These are phyloP conservation scores for Silene vulgaris DNA, from an alignment of 179 eudicot species.

Conservation along the genomic window DNA sequence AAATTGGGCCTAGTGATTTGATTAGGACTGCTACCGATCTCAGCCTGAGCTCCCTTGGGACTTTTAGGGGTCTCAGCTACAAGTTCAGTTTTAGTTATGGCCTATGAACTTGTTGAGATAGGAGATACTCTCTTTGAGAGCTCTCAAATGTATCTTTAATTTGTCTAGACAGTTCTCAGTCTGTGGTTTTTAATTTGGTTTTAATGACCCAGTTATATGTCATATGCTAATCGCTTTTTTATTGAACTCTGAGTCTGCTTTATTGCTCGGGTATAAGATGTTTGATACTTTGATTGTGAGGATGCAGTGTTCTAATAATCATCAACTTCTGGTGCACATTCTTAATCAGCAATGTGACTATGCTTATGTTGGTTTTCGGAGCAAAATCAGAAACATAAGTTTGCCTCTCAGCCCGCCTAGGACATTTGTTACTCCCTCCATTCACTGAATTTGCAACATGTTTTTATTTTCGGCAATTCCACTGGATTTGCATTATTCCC, in stretches of 20 bases:
- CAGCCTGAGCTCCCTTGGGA: constrained; percentile 1
- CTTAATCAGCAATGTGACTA: background rate
- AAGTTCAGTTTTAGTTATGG: background rate
- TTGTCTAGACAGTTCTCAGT: background rate
- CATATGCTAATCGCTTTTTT: background rate
- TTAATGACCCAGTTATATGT: background rate
- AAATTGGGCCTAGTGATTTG: constrained; percentile 8
- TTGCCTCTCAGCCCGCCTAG: background rate
- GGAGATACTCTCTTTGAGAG: background rate
- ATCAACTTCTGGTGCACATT: background rate
- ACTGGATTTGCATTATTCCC: background rate
- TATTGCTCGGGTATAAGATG: background rate
- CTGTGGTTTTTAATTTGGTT: background rate
- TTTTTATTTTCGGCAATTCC: background rate
- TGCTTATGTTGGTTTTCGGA: background rate
- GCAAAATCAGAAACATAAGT: background rate
- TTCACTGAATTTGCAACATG: background rate
- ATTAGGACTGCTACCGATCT: background rate
- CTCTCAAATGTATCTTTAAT: background rate
- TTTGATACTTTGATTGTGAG: background rate
- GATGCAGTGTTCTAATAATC: background rate
- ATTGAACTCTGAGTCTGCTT: background rate
- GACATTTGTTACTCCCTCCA: background rate
- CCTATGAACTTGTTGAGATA: background rate
- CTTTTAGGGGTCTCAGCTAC: background rate